These are phyloP conservation scores for Collybia sp. DNA, from an alignment of 768 basidiomycete genomes.

Conservation along the genomic window DNA sequence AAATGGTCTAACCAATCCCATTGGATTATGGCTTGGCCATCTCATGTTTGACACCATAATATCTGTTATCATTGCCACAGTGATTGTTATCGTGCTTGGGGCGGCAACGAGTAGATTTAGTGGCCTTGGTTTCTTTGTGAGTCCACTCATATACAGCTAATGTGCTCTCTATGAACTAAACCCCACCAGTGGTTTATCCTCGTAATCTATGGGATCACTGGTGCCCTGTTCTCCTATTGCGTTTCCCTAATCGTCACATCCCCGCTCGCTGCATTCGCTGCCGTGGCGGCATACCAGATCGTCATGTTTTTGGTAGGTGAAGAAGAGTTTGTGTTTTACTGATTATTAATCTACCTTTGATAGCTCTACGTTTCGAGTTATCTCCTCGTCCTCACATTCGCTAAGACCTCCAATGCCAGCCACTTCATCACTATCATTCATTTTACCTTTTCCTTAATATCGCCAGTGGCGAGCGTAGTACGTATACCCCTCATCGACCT, in stretches of 20 bases:
- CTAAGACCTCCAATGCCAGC: slow-evolving; percentile 49
- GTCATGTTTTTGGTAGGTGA: slow-evolving; percentile 63
- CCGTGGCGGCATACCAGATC: slow-evolving; percentile 68
- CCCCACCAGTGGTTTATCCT: slow-evolving; percentile 60
- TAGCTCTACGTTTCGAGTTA: slow-evolving; percentile 66
- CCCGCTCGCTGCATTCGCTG: slow-evolving; percentile 69
- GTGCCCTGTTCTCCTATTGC: slow-evolving; percentile 66
- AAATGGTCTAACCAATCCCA: slow-evolving; percentile 66
- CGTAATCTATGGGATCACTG: slow-evolving; percentile 65
- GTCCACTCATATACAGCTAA: slow-evolving; percentile 6
- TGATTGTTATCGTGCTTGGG: slow-evolving; percentile 61
- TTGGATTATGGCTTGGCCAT: slow-evolving; percentile 78
- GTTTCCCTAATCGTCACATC: slow-evolving; percentile 56
- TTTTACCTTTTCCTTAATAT: slow-evolving; percentile 62
- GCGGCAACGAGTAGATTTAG: slow-evolving; percentile 56
- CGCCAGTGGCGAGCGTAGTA: slow-evolving; percentile 68
- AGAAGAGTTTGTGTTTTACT: background rate
- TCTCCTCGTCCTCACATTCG: slow-evolving; percentile 71
- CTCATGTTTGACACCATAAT: slow-evolving; percentile 67
- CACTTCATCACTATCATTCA: slow-evolving; percentile 60
- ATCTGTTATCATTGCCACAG: slow-evolving; percentile 52
- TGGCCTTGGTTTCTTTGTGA: slow-evolving; percentile 61
- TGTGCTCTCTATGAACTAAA: background rate
- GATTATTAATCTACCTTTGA: background rate
- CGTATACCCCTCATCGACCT: slow-evolving; percentile 19